These are phyloP conservation scores for Colletotrichum trifolii DNA, from an alignment of 2,329 filamentous ascomycete species.

Conservation along the genomic window DNA sequence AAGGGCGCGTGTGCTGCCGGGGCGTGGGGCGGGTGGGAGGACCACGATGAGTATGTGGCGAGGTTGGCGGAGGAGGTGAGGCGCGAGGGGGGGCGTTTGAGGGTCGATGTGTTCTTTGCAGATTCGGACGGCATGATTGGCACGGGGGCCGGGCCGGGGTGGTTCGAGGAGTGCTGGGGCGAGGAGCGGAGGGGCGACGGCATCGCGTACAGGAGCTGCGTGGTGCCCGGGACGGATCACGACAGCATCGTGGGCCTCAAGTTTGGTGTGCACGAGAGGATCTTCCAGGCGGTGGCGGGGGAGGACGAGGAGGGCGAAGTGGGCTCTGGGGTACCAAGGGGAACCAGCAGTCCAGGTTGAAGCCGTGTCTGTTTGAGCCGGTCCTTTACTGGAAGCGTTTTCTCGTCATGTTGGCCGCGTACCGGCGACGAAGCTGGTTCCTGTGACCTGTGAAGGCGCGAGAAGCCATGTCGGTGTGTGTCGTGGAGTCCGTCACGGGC, in stretches of 20 bases:
- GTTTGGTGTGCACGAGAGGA: conserved; percentile 17
- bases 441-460: no score
- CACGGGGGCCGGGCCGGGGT: conserved; percentile 40
- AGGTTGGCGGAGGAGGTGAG: conserved; percentile 37
- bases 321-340: no score
- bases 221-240: conserved; percentile 43
- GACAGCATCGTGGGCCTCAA: conserved; percentile 5
- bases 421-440: no score
- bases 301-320: no score
- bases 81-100: conserved; percentile 29
- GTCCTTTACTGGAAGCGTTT: no score
- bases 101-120: conserved; percentile 43
- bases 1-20: conserved; percentile 30
- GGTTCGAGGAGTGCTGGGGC: conserved; percentile 45
- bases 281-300: conserved; percentile 14
- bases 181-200: conserved; percentile 6
- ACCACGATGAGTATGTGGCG: conserved; percentile 44
- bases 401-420: no score
- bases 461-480: no score
- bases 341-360: no score
- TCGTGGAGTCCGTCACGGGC: no score
- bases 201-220: conserved; percentile 40
- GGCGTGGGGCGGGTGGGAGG: conserved; percentile 46
- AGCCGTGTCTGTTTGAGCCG: no score
- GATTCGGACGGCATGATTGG: conserved; percentile 46